Percentiles rank a stretch among this genome's conserved stretches.
Conservation (phyloP, 495 filamentous ascomycete species). For the Opeltia flavorubescens region DNA sequence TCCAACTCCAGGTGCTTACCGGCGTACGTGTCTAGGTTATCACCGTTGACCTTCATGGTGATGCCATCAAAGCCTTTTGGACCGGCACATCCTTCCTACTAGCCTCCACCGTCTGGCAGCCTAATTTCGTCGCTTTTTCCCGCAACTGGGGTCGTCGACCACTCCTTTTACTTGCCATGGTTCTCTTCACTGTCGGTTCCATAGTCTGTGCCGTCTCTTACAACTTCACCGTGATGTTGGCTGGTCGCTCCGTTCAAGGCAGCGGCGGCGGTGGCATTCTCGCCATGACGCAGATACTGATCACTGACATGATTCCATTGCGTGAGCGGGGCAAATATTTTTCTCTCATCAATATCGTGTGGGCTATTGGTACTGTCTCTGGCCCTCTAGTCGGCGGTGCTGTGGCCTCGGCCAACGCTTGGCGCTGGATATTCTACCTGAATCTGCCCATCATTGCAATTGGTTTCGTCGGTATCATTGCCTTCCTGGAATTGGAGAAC, state of each 20-base stretch:
- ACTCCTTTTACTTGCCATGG: slow-evolving; percentile 28
- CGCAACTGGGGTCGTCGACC: slow-evolving; percentile 44
- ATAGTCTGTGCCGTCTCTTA: slow-evolving; percentile 38
- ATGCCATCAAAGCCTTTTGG: slow-evolving; percentile 46
- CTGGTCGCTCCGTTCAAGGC: slow-evolving; percentile 41
- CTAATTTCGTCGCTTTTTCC: slow-evolving; percentile 44
- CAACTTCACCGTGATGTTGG: slow-evolving; percentile 37
- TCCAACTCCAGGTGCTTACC: not conserved
- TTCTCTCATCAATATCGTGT: slow-evolving; percentile 15
- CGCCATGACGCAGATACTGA: slow-evolving; percentile 37
- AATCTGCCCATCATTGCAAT: slow-evolving; percentile 18
- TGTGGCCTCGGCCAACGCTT: slow-evolving; percentile 30
- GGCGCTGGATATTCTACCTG: slow-evolving; percentile 36
- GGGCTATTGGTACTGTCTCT: slow-evolving; percentile 27
- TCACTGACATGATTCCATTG: slow-evolving; percentile 34
- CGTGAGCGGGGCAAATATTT: slow-evolving; percentile 29
- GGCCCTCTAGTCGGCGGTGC: slow-evolving; percentile 32
- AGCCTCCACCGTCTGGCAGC: slow-evolving; percentile 55
- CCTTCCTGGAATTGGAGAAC: slow-evolving; percentile 6
- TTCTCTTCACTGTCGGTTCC: slow-evolving; percentile 32
- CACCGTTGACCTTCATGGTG: slow-evolving; percentile 31
- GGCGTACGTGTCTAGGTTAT: no score
- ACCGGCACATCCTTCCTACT: slow-evolving; percentile 65
- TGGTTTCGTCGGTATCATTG: slow-evolving; percentile 13
- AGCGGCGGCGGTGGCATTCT: slow-evolving; percentile 38